A percentile compares a stretch with the other conserved stretches of the same genome.
Evolutionary conservation across 2,329 filamentous ascomycete species (phyloP).

Genomic region (Epichloe elymi): DNA sequence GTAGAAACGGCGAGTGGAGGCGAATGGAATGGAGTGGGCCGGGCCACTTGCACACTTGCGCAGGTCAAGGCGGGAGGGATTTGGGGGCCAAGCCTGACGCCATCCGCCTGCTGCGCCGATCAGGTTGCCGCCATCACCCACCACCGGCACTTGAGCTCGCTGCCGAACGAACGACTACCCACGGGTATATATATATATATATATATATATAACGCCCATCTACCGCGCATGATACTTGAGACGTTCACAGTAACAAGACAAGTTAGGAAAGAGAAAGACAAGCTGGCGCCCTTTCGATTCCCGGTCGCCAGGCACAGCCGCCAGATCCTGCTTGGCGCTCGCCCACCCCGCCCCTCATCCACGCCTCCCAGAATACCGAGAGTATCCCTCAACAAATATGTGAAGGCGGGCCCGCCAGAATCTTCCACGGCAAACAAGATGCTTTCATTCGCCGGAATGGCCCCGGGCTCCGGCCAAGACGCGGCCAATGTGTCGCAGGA

Average conservation of each 20-base stretch:
- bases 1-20: no score
- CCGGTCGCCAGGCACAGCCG: constrained; percentile 27
- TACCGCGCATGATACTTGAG: no score
- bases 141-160: no score
- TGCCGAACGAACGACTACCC: no score
- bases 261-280: background rate
- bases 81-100: no score
- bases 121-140: constrained; percentile 1
- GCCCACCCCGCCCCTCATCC: background rate
- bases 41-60: no score
- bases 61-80: no score
- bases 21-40: no score
- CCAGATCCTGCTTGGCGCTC: constrained; percentile 30
- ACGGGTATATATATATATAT: no score
- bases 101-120: background rate
- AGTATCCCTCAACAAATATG: constrained; percentile 18
- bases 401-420: constrained; percentile 19
- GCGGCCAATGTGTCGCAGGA: constrained; percentile 14
- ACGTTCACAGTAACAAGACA: no score
- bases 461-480: constrained; percentile 16
- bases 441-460: constrained; percentile 13
- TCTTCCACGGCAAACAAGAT: constrained; percentile 15
- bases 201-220: no score
- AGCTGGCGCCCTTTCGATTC: constrained; percentile 32
- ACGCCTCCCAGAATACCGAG: background rate